phyloP scores from a whole-genome alignment of 495 filamentous ascomycete genomes.

The Xanthoparmelia taractica region DNA sequence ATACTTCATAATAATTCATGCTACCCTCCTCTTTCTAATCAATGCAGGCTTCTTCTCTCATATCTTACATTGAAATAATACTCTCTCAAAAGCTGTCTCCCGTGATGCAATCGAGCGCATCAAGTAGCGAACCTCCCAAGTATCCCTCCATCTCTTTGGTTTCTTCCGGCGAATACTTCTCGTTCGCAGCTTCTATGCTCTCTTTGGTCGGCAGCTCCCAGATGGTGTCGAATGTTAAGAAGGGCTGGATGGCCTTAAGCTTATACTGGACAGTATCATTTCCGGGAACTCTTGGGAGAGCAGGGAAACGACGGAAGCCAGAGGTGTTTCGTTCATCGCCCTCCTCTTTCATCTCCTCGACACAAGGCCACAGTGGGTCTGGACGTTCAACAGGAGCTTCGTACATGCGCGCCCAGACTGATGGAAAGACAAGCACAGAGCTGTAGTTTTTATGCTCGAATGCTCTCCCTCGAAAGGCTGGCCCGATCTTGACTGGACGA shows the following conservation, averaged over 20 bases:
- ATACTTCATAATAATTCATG: background rate
- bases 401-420: constrained; percentile 27
- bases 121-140: constrained; percentile 17
- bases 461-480: constrained; percentile 19
- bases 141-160: constrained; percentile 18
- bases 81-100: constrained; percentile 5
- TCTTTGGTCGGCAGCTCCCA: constrained; percentile 16
- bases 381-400: constrained; percentile 12
- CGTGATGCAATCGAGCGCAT: constrained; percentile 12
- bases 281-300: constrained; percentile 29
- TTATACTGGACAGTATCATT: constrained; percentile 31
- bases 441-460: constrained; percentile 21
- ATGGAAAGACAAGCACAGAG: constrained; percentile 19
- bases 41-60: constrained; percentile 2
- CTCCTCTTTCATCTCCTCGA: constrained; percentile 31
- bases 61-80: constrained; percentile 7
- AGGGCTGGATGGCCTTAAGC: constrained; percentile 11
- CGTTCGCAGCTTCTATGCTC: constrained; percentile 1
- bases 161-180: constrained; percentile 1
- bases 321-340: constrained; percentile 30
- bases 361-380: constrained; percentile 27
- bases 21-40: constrained; percentile 2
- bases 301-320: constrained; percentile 27
- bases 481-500: constrained; percentile 8
- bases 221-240: constrained; percentile 18